Base-by-base conservation (phyloP, 2,329 filamentous ascomycete species). In the Penicillium vulpinum region DNA sequence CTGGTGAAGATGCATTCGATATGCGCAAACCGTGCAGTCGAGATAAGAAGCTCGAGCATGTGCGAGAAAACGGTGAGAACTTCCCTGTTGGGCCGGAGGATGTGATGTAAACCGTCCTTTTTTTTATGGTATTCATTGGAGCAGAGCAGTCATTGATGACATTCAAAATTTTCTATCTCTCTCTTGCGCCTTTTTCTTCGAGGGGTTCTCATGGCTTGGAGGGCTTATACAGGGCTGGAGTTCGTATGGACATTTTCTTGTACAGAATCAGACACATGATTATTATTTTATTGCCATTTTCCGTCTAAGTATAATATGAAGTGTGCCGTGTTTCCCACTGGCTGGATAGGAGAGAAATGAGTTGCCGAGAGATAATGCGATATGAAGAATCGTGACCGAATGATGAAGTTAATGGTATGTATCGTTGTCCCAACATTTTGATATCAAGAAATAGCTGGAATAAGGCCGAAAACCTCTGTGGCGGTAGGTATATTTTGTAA, bases 21-120 rank as follows among this genome's bases (percentile, higher is more conserved):
- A 99, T 99, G 94, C 86, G 94, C 63, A 97, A 97, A 74, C 85
- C 91, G 36, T 85, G 93, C 78, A 89, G 85, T 75, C 84, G 92
- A 69, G 94, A 99, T 77, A 85, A 83, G 73, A 84, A 88, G 54
- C 78, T 83, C 56, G 84, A 90, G 73, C 91, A 95, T 75, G 83
- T 96, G 46, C 84, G 94, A 62, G 84, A 88, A 52, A 85, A 93
- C 66, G 94, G 94, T 18, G 89, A 94, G 78, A 81, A 85, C 57
- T 86, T 90, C 71, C 82, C 84, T 65, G 92, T 99, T 26, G 80
- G 84, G 47, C 91, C 92, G 2, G 86, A 90, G 59, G 91, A 97
- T 77, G 92, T 99, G 18, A 57, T 57, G 54, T 54, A 48, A 15
- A 18, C 18, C 26, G 28, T 21, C 8, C 6, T 41, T 40, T 3